phyloP scores from a whole-genome alignment of 768 basidiomycete genomes.

The Macrolepiota dolichaula region DNA sequence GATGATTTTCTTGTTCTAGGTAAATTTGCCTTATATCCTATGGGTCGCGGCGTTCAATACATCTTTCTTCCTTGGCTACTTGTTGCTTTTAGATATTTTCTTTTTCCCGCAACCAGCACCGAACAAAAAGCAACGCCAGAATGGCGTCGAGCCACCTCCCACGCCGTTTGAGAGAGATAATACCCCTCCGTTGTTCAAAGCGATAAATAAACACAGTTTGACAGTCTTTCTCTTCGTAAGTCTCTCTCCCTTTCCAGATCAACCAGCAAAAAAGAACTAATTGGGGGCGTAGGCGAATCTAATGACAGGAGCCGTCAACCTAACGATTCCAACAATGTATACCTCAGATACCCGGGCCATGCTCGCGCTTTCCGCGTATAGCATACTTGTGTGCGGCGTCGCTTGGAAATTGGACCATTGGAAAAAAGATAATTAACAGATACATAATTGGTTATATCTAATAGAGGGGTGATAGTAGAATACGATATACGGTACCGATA shows the following conservation, averaged over 20 bases:
- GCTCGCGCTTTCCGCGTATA: constrained; percentile 59
- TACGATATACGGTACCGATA: no score
- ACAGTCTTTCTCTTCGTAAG: constrained; percentile 78
- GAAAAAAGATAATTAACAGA: neutral
- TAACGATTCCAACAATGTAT: constrained; percentile 82
- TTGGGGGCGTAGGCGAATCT: constrained; percentile 68
- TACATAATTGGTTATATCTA: no score
- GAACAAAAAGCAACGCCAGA: constrained; percentile 15
- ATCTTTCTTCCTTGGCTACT: constrained; percentile 77
- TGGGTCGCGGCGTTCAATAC: constrained; percentile 92
- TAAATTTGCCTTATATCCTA: constrained; percentile 83
- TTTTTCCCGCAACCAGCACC: constrained; percentile 42
- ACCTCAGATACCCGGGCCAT: constrained; percentile 49
- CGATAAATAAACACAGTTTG: constrained; percentile 81
- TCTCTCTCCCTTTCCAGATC: constrained; percentile 11
- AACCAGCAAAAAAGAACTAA: neutral
- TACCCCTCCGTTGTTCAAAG: constrained; percentile 62
- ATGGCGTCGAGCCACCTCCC: neutral
- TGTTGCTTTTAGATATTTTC: constrained; percentile 60
- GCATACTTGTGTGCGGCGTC: constrained; percentile 49
- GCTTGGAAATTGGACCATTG: constrained; percentile 48
- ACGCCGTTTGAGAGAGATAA: constrained; percentile 14
- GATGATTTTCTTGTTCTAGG: constrained; percentile 39
- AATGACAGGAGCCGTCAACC: constrained; percentile 79
- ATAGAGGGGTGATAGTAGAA: no score